phyloP scores from a whole-genome alignment of 371 early-diverging fungal genomes.

The Mortierella sp. region DNA sequence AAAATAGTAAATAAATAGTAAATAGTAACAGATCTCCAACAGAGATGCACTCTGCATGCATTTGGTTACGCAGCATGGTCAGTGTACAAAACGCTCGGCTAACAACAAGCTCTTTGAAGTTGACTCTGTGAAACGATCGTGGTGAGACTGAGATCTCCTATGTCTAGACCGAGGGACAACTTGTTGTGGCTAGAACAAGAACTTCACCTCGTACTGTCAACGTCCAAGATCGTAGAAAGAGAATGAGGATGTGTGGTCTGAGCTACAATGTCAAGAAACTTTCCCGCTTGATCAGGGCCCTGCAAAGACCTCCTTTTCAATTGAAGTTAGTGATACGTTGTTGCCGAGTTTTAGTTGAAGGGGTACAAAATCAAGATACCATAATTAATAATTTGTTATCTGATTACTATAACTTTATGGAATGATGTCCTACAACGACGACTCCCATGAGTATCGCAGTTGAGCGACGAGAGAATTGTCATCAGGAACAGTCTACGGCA shows the following conservation, averaged over 20 bases:
- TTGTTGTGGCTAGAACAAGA: not conserved
- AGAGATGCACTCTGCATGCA: constrained; percentile 3
- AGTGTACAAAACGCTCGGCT: not conserved
- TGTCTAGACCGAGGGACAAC: not conserved
- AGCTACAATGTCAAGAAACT: not conserved
- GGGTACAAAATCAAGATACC: not conserved
- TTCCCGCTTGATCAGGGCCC: not conserved
- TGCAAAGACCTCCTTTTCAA: not conserved
- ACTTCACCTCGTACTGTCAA: not conserved
- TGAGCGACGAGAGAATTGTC: not conserved
- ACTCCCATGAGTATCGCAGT: not conserved
- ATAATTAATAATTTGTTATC: not conserved
- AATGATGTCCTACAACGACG: not conserved
- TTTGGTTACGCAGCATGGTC: constrained; percentile 1
- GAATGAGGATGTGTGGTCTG: not conserved
- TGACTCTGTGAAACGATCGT: not conserved
- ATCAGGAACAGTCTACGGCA: not conserved
- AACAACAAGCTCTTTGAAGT: not conserved
- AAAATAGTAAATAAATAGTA: not conserved
- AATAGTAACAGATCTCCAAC: not conserved
- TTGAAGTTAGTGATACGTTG: not conserved
- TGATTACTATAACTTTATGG: not conserved
- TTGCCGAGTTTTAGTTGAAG: not conserved
- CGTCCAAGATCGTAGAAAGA: not conserved
- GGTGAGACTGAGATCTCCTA: not conserved